These are phyloP conservation scores for Thelonectria blattea DNA, from an alignment of 2,329 filamentous ascomycete species.

Conservation along the genomic window DNA sequence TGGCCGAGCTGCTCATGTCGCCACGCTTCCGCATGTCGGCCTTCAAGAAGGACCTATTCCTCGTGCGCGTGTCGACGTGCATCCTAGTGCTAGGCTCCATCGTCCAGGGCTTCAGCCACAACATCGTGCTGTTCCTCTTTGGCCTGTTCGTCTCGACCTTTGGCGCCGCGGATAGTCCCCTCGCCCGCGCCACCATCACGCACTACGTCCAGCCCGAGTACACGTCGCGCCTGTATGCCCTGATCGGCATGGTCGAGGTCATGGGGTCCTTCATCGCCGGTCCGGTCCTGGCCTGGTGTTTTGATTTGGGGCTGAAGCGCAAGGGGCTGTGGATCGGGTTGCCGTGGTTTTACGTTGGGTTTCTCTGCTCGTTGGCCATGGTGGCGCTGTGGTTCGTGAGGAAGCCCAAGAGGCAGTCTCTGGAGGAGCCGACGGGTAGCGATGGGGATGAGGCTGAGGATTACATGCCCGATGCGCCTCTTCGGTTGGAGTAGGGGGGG, in stretches of 20 bases:
- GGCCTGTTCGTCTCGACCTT: constrained; percentile 47
- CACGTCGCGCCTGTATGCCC: constrained; percentile 49
- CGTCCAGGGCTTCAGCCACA: constrained; percentile 44
- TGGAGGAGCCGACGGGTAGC: constrained; percentile 21
- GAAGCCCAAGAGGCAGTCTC: constrained; percentile 38
- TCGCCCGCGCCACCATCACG: constrained; percentile 49
- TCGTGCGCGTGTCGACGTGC: constrained; percentile 43
- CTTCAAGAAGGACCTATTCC: constrained; percentile 47
- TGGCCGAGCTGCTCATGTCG: constrained; percentile 43
- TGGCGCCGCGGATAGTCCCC: constrained; percentile 47
- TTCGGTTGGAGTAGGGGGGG: constrained; percentile 30
- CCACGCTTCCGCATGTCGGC: constrained; percentile 42
- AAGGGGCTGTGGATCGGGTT: constrained; percentile 47
- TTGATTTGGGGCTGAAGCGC: constrained; percentile 44
- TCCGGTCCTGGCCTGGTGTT: constrained; percentile 48
- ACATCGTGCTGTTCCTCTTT: constrained; percentile 43
- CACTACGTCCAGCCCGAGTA: constrained; percentile 46
- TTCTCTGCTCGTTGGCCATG: constrained; percentile 39
- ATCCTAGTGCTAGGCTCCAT: constrained; percentile 43
- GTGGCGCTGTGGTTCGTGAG: constrained; percentile 42
- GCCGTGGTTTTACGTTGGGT: constrained; percentile 48
- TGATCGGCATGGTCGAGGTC: constrained; percentile 49
- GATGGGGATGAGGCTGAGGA: constrained; percentile 31
- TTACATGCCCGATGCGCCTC: constrained; percentile 33
- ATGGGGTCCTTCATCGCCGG: constrained; percentile 49